Conservation (phyloP, 1,284 basidiomycete genomes). For the Heliocybe sulcata region DNA sequence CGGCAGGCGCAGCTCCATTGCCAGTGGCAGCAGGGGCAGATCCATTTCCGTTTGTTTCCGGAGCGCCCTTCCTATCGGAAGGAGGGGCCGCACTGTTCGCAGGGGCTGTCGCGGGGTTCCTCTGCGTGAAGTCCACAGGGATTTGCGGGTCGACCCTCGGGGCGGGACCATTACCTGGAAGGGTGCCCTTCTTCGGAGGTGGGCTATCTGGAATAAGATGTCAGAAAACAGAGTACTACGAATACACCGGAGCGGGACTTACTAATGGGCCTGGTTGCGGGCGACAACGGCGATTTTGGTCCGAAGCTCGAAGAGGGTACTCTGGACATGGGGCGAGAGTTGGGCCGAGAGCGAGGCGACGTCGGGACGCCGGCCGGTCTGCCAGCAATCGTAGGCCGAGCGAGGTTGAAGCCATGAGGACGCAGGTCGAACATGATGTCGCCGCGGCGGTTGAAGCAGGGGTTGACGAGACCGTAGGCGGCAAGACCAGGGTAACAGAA, state of each 20-base stretch:
- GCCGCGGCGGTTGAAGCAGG: conserved; percentile 23
- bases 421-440: conserved; percentile 22
- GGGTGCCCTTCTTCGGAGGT: no score
- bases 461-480: conserved; percentile 20
- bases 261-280: no score
- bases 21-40: neutral
- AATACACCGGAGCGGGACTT: no score
- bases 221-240: no score
- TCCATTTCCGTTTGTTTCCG: neutral
- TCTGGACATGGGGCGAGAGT: neutral
- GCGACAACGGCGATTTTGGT: no score
- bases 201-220: no score
- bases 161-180: no score
- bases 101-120: neutral
- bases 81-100: neutral
- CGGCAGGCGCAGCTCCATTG: neutral
- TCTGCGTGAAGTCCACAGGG: no score
- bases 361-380: no score
- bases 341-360: neutral
- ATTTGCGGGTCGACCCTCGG: no score
- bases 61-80: neutral
- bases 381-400: no score
- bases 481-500: conserved; percentile 18
- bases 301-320: neutral
- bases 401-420: neutral